Evolutionary conservation across 2,329 filamentous ascomycete species (phyloP).

Genomic region (Paracoccidioides brasiliensis): DNA sequence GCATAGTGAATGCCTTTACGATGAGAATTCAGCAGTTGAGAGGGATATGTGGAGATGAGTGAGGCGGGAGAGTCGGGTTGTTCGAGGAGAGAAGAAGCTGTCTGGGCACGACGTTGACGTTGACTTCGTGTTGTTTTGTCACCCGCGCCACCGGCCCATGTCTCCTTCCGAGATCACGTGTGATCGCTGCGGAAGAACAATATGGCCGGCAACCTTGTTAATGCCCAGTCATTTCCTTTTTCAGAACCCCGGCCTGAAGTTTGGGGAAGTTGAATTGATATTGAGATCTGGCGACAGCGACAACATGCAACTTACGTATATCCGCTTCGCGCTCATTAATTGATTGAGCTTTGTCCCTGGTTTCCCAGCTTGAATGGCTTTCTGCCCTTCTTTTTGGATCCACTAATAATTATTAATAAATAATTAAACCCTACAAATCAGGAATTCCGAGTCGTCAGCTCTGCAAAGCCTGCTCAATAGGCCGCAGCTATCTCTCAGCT

Average conservation of each 20-base stretch:
- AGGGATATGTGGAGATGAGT: conserved; percentile 10
- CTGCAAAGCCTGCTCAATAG: background rate
- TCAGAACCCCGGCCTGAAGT: background rate
- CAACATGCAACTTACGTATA: background rate
- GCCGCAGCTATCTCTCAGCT: background rate
- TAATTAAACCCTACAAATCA: background rate
- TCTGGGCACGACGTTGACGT: background rate
- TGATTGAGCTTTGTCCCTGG: background rate
- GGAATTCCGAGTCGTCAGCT: background rate
- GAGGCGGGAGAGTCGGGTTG: background rate
- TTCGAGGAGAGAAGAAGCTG: background rate
- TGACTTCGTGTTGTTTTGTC: conserved; percentile 4
- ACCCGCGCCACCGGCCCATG: conserved; percentile 4
- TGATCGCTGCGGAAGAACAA: background rate
- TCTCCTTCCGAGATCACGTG: background rate
- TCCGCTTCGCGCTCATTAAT: background rate
- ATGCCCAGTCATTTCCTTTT: background rate
- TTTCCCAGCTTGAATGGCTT: background rate
- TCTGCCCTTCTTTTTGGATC: background rate
- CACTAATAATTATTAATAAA: background rate
- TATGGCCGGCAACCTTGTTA: background rate
- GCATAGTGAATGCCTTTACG: conserved; percentile 31
- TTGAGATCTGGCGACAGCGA: conserved; percentile 2
- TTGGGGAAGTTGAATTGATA: background rate
- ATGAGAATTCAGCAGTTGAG: conserved; percentile 4